Percentiles rank a stretch among this genome's conserved stretches.
Evolutionary conservation across 1,139 yeast genomes (phyloP).

Genomic region (Lodderomyces parapsilosis): DNA sequence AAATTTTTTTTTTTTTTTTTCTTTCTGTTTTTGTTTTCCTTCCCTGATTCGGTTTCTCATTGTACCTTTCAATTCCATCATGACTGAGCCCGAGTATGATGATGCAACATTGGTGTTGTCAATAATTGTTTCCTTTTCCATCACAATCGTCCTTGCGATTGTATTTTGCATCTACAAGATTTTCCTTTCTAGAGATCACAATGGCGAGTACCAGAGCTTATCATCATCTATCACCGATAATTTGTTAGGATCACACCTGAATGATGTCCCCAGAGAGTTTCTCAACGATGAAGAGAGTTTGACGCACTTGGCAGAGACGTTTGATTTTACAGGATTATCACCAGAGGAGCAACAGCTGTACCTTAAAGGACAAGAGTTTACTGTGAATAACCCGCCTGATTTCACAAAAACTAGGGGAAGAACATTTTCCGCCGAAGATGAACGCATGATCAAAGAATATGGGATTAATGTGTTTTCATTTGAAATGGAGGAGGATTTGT

Average conservation of each 20-base stretch:
- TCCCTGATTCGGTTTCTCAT: neutral
- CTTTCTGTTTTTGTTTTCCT: neutral
- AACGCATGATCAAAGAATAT: conserved; percentile 32
- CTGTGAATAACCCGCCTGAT: conserved; percentile 32
- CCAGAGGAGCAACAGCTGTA: conserved; percentile 46
- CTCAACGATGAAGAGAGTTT: conserved; percentile 44
- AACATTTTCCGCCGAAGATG: conserved; percentile 29
- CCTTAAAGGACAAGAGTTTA: conserved; percentile 35
- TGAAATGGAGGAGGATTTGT: conserved; percentile 31
- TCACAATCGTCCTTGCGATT: conserved; percentile 15
- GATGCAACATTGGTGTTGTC: conserved; percentile 17
- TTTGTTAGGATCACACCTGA: conserved; percentile 16
- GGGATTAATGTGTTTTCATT: conserved; percentile 45
- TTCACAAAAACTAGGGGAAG: conserved; percentile 33
- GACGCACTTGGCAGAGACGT: conserved; percentile 35
- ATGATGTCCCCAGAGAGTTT: conserved; percentile 37
- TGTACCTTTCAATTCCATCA: neutral
- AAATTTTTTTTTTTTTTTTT: neutral
- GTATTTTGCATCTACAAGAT: conserved; percentile 17
- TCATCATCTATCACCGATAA: conserved; percentile 19
- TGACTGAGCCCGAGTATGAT: neutral
- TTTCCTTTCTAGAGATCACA: conserved; percentile 13
- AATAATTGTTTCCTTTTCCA: conserved; percentile 16
- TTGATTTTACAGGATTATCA: conserved; percentile 35
- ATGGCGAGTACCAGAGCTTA: conserved; percentile 15